phyloP scores from a whole-genome alignment of 2,329 filamentous ascomycete genomes.

The Drechmeria coniospora region DNA sequence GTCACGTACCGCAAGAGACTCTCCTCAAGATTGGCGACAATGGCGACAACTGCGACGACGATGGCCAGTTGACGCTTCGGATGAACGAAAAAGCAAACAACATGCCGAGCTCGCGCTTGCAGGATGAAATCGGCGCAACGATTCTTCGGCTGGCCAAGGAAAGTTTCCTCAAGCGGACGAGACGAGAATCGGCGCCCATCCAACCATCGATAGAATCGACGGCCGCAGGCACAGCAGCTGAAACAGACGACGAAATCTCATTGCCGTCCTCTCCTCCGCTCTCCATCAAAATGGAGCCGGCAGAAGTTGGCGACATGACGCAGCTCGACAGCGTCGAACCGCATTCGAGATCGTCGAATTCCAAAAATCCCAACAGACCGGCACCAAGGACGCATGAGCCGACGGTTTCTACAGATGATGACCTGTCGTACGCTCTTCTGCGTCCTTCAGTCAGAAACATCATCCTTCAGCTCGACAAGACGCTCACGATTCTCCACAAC shows the following conservation, averaged over 20 bases:
- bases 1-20: slow-evolving; percentile 42
- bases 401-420: slow-evolving; percentile 54
- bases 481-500: slow-evolving; percentile 57
- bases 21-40: no score
- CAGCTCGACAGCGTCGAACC: slow-evolving; percentile 2
- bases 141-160: slow-evolving; percentile 55
- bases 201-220: slow-evolving; percentile 3
- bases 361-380: background rate
- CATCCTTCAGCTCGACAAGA: slow-evolving; percentile 50
- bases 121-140: slow-evolving; percentile 53
- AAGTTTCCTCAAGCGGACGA: slow-evolving; percentile 28
- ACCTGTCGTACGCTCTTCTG: slow-evolving; percentile 47
- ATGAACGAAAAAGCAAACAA: slow-evolving; percentile 19
- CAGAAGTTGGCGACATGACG: slow-evolving; percentile 1
- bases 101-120: slow-evolving; percentile 44
- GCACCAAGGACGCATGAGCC: slow-evolving; percentile 24
- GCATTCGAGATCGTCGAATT: background rate
- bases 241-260: slow-evolving; percentile 1
- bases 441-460: slow-evolving; percentile 56
- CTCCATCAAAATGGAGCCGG: background rate
- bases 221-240: background rate
- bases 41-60: slow-evolving; percentile 26
- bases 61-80: slow-evolving; percentile 36
- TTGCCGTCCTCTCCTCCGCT: slow-evolving; percentile 4
- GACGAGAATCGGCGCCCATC: slow-evolving; percentile 5